These are phyloP conservation scores for Sporobolomyces roseus DNA, from an alignment of 768 basidiomycete species.

Conservation along the genomic window DNA sequence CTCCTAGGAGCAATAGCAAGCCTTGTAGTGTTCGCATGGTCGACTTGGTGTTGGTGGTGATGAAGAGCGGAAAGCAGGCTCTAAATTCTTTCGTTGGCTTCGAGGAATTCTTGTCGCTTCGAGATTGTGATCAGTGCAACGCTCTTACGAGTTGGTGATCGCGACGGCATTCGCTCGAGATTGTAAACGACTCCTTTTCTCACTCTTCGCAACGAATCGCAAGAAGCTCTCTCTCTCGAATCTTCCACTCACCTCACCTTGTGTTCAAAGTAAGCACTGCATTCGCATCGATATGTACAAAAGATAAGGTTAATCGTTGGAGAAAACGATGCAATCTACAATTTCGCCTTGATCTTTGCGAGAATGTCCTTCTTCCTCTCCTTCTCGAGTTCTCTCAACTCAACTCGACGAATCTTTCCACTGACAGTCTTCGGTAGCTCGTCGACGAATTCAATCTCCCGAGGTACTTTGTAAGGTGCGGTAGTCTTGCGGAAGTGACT, in stretches of 20 bases:
- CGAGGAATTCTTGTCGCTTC: neutral
- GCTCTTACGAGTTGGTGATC: too few relatives aligned
- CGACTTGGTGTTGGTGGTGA: neutral
- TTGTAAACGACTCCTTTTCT: too few relatives aligned
- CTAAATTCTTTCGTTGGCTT: too few relatives aligned
- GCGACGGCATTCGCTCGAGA: too few relatives aligned
- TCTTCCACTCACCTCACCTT: too few relatives aligned
- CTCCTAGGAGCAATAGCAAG: neutral
- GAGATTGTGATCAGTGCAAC: too few relatives aligned
- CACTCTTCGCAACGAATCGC: too few relatives aligned
- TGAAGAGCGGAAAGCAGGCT: neutral
- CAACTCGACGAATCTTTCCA: slow-evolving; percentile 37
- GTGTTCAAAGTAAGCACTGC: too few relatives aligned
- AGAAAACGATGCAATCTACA: too few relatives aligned
- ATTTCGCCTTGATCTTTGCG: slow-evolving; percentile 21
- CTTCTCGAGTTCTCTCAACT: slow-evolving; percentile 36
- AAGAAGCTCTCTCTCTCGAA: too few relatives aligned
- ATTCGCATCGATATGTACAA: too few relatives aligned
- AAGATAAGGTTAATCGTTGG: neutral
- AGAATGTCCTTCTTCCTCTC: slow-evolving; percentile 32
- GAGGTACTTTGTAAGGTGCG: slow-evolving; percentile 39
- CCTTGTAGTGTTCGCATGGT: neutral
- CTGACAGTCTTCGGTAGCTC: slow-evolving; percentile 35
- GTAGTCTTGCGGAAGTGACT: slow-evolving; percentile 19
- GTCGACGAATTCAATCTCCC: slow-evolving; percentile 22